Percentiles rank a stretch among this genome's conserved stretches.
phyloP scores from a whole-genome alignment of 768 basidiomycete genomes.

The Leucocoprinus birnbaumii region DNA sequence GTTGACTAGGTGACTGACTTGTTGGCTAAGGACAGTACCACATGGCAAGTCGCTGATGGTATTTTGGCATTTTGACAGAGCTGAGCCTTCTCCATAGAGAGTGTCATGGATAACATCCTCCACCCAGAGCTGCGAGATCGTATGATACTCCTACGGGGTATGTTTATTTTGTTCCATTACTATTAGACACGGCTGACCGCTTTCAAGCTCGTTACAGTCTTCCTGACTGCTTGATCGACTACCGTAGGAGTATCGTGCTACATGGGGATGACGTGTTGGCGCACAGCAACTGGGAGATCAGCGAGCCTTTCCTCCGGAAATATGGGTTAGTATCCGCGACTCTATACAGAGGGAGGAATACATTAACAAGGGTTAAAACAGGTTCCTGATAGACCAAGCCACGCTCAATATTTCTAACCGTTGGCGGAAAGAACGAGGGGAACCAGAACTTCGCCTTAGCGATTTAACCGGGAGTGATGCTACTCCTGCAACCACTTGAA shows the following conservation, averaged over 20 bases:
- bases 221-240: constrained; percentile 76
- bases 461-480: constrained; percentile 26
- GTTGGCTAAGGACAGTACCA: constrained; percentile 61
- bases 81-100: constrained; percentile 47
- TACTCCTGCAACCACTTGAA: neutral
- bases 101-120: constrained; percentile 86
- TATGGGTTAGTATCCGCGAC: constrained; percentile 57
- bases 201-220: constrained; percentile 71
- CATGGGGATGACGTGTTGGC: constrained; percentile 93
- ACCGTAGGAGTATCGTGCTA: constrained; percentile 63
- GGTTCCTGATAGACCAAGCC: constrained; percentile 75
- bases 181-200: neutral
- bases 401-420: constrained; percentile 74
- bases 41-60: constrained; percentile 53
- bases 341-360: neutral
- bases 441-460: constrained; percentile 59
- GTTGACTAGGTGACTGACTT: constrained; percentile 14
- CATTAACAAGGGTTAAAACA: constrained; percentile 24
- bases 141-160: constrained; percentile 86
- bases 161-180: neutral
- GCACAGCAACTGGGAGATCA: constrained; percentile 87
- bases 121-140: constrained; percentile 90
- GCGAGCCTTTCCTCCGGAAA: constrained; percentile 78
- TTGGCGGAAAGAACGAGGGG: constrained; percentile 87
- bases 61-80: constrained; percentile 1